Base-by-base conservation (phyloP, 2,329 filamentous ascomycete genomes). In the Pseudogymnoascus sp. region DNA sequence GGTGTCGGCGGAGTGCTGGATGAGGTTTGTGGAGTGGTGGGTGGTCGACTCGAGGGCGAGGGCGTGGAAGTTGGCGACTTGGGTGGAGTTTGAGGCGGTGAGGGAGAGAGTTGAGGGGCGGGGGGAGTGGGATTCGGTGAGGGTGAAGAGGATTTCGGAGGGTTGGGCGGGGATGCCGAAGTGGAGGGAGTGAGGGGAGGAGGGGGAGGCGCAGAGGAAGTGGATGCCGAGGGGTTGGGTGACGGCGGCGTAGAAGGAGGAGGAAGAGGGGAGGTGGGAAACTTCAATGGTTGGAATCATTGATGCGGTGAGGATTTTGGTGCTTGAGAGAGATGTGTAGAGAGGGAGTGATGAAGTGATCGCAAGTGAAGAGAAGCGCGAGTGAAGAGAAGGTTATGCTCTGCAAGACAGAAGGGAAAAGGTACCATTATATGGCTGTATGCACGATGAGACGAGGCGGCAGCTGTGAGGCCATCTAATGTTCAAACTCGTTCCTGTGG, bases 161-260 rank as follows among this genome's bases (percentile, higher is more conserved):
- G 65, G 61, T 5, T 59, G 21, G 16, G 73, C 71, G 79, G 78
- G 64, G 81, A 78, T 62, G 78, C 70, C 44, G 77, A 76, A 65
- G 69, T 72, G 64, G 63, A 73, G 64, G 70, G 70, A 63, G 16
- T 66, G 61, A 10, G 67, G 65, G 2, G 66, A 31, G 8, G 63
- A 35, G 21, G 66, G 62, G 59, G 31, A 69, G 61, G 76, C 70
- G 60, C 75, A 76, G 66, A 91, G 81, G 73, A 86, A 95, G 65
- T 82, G 82, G 66, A 95, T 86, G 38, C 89, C 89, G 21, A 96
- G 81, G 3, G 90, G 88, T 69, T 93, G 90, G 6, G 91, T 81
- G 67, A 91, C 82, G 66, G 89, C 84, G 21, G 92, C 84, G 75
- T 91, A 96, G 78, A 95, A 96, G 6, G 91, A 94, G 60, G 88